phyloP scores from a whole-genome alignment of 352 stramenopile genomes.

The Pythium pyrilobum region DNA sequence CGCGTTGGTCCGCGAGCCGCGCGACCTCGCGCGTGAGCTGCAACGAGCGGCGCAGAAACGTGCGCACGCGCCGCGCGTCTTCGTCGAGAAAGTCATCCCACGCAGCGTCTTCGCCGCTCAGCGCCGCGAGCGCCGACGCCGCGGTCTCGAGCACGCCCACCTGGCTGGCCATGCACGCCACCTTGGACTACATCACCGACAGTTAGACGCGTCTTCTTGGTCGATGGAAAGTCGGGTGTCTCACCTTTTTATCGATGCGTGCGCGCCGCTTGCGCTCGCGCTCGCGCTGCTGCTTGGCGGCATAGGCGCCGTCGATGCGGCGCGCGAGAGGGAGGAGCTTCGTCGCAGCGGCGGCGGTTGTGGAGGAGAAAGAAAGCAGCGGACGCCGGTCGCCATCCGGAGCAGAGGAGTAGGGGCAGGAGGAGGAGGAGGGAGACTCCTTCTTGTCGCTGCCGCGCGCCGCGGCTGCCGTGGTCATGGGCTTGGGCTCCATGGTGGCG shows the following conservation, averaged over 20 bases:
- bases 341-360: too few relatives aligned
- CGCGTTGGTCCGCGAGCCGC: background rate
- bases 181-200: background rate
- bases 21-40: background rate
- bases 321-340: background rate
- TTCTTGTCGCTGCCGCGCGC: too few relatives aligned
- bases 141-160: slow-evolving; percentile 1
- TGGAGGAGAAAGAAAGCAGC: too few relatives aligned
- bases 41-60: background rate
- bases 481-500: too few relatives aligned
- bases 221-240: too few relatives aligned
- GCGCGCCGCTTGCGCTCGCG: slow-evolving; percentile 5
- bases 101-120: slow-evolving; percentile 1
- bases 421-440: too few relatives aligned
- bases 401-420: too few relatives aligned
- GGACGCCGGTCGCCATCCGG: too few relatives aligned
- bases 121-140: background rate
- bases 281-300: background rate
- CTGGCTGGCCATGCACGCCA: slow-evolving; percentile 1
- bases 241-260: background rate
- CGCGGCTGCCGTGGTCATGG: too few relatives aligned
- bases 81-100: slow-evolving; percentile 17
- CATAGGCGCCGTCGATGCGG: background rate
- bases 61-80: slow-evolving; percentile 6
- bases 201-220: too few relatives aligned